A percentile compares a stretch with the other conserved stretches of the same genome.
Evolutionary conservation across 78 protist species (phyloP).

Genomic region (Monosiga brevicollis): DNA sequence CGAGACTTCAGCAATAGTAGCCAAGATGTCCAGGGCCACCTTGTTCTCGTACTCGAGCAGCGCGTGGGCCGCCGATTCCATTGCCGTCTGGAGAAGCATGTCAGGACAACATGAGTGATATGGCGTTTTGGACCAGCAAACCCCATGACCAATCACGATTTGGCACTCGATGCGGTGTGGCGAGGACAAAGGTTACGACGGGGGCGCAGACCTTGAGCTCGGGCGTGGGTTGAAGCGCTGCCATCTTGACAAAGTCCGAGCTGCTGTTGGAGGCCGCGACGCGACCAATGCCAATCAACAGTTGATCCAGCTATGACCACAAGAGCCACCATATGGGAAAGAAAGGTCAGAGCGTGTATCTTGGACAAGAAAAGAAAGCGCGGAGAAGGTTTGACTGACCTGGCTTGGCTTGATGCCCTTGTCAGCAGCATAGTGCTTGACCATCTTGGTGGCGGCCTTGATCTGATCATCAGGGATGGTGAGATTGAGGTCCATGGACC

Average conservation of each 20-base stretch:
- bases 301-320: not conserved
- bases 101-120: not conserved
- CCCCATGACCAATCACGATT: not conserved
- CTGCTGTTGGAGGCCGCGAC: not conserved
- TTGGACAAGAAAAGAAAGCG: not conserved
- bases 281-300: not conserved
- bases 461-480: conserved; percentile 32
- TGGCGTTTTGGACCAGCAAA: not conserved
- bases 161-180: not conserved
- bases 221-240: not conserved
- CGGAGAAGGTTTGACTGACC: not conserved
- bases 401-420: not conserved
- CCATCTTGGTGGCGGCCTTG: conserved; percentile 35
- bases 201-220: not conserved
- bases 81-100: not conserved
- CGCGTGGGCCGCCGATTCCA: not conserved
- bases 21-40: not conserved
- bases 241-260: not conserved
- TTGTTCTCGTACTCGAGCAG: not conserved
- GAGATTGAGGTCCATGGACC: conserved; percentile 24
- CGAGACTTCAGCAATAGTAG: not conserved
- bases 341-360: not conserved
- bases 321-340: not conserved
- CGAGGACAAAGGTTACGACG: not conserved
- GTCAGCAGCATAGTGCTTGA: conserved; percentile 43